phyloP scores from a whole-genome alignment of 805 yeast genomes.

The Spathaspora arborariae region DNA sequence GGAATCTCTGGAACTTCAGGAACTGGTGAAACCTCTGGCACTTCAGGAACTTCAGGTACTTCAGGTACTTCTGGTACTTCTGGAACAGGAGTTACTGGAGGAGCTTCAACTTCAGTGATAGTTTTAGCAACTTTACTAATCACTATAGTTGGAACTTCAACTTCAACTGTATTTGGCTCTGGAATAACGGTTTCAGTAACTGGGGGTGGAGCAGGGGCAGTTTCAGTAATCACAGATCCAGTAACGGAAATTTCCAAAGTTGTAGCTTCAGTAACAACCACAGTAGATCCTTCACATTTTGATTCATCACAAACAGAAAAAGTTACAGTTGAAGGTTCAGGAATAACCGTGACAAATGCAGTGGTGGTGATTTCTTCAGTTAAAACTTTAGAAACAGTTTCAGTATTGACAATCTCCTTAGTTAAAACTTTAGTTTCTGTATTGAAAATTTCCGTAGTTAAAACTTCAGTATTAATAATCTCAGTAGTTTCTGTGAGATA shows the following conservation, averaged over 20 bases:
- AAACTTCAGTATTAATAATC: background rate
- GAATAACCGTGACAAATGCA: conserved; percentile 30
- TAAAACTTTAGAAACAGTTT: conserved; percentile 3
- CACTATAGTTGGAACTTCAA: conserved; percentile 69
- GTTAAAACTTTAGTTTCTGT: background rate
- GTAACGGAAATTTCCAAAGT: background rate
- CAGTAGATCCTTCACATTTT: background rate
- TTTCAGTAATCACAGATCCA: background rate
- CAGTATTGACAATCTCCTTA: background rate
- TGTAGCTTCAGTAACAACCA: background rate
- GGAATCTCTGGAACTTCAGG: background rate
- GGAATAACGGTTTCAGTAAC: background rate
- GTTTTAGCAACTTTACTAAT: conserved; percentile 70
- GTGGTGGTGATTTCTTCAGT: conserved; percentile 48
- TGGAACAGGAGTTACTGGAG: conserved; percentile 1
- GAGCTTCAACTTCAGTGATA: conserved; percentile 38
- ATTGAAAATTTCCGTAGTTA: too few relatives aligned
- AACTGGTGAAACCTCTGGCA: background rate
- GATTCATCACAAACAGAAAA: background rate
- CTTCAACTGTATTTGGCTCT: conserved; percentile 59
- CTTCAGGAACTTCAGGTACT: background rate
- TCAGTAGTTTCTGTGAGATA: too few relatives aligned
- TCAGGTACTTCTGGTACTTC: background rate
- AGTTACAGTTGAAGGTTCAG: background rate
- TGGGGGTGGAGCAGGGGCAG: background rate